Evolutionary conservation across 768 basidiomycete genomes (phyloP), one percentile per base, ranked within the genome.

Genomic region (Lentinula edodes): DNA sequence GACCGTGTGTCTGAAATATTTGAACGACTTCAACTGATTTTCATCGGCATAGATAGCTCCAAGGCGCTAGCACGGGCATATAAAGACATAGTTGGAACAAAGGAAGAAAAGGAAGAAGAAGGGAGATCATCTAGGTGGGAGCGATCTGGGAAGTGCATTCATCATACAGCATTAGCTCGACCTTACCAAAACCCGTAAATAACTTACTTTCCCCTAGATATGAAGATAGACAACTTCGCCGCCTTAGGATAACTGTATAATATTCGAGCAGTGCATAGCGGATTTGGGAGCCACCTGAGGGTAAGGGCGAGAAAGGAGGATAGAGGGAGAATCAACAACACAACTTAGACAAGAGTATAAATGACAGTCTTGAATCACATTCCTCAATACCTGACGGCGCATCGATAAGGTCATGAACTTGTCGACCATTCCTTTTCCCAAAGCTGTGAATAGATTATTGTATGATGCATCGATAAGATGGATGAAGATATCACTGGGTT

Each of bases 301-400:
- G 39, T 6, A 56, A 34, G 38, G 32, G 15, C 3, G 41, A 39
- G 36, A 36, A 42, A 6, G 54, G 15, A 10, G 12, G 39, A 42
- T 18, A 39, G 38, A 32, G 36, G 18, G 9, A 20, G 13, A 4
- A 20, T 45, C 43, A 45, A 7, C n/a, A 45, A 45, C 43, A 45
- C 18, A 8, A n/a, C 43, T 45, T n/a, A 34, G 16, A 43, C 28
- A 41, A 32, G 41, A 56, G 55, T 56, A 56, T 56, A 56, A 56
- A 56, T 56, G 55, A 56, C 55, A 56, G 13, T 28, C 13, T 13
- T 42, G n/a, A 43, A 56, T 56, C 41, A 56, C 55, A 45, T 32
- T 48, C 15, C n/a, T 15, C 12, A 16, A 15, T 23, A 23, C 46
- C 46, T 48, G 28, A 28, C 28, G 28, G 28, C 23, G 20, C 46